Conservation (phyloP, 2,329 filamentous ascomycete species). For the Sclerotinia nivalis region DNA sequence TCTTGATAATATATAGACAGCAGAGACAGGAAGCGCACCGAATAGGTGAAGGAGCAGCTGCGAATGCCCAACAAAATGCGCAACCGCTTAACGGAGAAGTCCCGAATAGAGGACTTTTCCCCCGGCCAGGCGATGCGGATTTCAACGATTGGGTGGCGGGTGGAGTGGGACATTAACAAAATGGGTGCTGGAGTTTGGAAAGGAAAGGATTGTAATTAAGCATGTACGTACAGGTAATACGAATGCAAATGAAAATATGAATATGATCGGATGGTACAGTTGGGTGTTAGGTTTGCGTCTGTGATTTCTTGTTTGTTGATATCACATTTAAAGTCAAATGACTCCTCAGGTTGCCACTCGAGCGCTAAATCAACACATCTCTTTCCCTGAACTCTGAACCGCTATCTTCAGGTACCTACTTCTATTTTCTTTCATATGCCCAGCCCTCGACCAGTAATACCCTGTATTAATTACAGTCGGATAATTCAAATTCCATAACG, state of each 20-base stretch:
- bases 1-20: constrained; percentile 80
- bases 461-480: neutral
- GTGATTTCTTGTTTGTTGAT: neutral
- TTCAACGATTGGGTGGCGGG: constrained; percentile 65
- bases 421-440: neutral
- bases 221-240: neutral
- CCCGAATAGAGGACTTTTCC: constrained; percentile 58
- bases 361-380: neutral
- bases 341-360: neutral
- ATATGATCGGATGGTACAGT: neutral
- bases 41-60: constrained; percentile 47
- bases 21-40: constrained; percentile 62
- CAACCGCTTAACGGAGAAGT: constrained; percentile 34
- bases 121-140: constrained; percentile 65
- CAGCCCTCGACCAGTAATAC: neutral
- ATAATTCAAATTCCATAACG: neutral
- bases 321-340: neutral
- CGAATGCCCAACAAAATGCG: constrained; percentile 40
- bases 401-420: neutral
- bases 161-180: constrained; percentile 60
- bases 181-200: neutral
- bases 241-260: neutral
- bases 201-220: constrained; percentile 3
- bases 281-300: neutral
- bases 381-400: neutral